These are phyloP conservation scores for Vanderwaltozyma tropicalis DNA, from an alignment of 805 yeast genomes.

Conservation along the genomic window DNA sequence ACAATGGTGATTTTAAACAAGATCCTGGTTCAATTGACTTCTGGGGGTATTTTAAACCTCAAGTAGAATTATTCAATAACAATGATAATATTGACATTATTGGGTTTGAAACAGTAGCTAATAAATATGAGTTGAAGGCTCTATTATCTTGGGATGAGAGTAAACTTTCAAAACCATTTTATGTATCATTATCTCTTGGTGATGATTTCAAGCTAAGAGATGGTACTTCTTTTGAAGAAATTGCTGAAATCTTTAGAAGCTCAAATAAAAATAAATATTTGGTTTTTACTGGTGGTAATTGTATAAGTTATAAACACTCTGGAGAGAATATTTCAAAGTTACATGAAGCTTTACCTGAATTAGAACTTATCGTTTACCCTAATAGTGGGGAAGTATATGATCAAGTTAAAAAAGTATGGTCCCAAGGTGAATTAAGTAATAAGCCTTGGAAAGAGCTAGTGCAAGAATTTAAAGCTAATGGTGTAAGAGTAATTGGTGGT, in stretches of 20 bases:
- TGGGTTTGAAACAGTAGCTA: slow-evolving; percentile 68
- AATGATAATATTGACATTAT: slow-evolving; percentile 41
- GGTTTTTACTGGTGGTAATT: slow-evolving; percentile 57
- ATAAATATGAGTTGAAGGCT: slow-evolving; percentile 43
- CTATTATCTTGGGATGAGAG: slow-evolving; percentile 33
- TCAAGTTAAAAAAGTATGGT: slow-evolving; percentile 36
- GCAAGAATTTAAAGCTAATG: slow-evolving; percentile 31
- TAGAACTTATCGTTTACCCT: slow-evolving; percentile 53
- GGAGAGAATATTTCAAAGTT: slow-evolving; percentile 29
- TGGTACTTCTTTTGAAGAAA: slow-evolving; percentile 34
- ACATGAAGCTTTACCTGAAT: slow-evolving; percentile 12
- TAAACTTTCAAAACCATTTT: slow-evolving; percentile 34
- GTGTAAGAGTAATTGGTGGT: slow-evolving; percentile 54
- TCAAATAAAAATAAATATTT: slow-evolving; percentile 23
- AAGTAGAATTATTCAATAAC: slow-evolving; percentile 41
- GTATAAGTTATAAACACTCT: slow-evolving; percentile 42
- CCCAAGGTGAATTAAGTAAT: slow-evolving; percentile 15
- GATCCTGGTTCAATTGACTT: slow-evolving; percentile 21
- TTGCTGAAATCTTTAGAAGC: slow-evolving; percentile 18
- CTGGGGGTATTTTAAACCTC: slow-evolving; percentile 25
- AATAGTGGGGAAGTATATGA: slow-evolving; percentile 66
- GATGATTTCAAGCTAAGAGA: slow-evolving; percentile 36
- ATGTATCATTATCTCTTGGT: slow-evolving; percentile 34
- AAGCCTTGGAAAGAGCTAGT: slow-evolving; percentile 33
- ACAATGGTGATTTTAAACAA: slow-evolving; percentile 51